Evolutionary conservation across 225 moss, liverwort and hornwort genomes (phyloP).

Genomic region (Climacium dendroides): DNA sequence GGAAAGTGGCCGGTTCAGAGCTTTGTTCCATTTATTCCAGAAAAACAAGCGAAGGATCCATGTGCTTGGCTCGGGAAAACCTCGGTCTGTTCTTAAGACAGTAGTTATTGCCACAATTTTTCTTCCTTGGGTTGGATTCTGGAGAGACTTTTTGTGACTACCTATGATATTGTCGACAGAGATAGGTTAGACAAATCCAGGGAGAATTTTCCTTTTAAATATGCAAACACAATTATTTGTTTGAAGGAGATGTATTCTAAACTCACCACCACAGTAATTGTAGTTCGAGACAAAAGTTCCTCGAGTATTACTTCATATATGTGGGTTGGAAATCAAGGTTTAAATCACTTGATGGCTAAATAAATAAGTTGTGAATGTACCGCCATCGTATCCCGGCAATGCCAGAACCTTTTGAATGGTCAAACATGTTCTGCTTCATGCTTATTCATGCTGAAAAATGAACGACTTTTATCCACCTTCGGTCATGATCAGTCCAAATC

Average conservation of each 20-base stretch:
- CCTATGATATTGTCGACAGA: not conserved
- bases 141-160: not conserved
- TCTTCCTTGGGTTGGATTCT: not conserved
- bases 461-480: not conserved
- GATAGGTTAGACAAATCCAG: not conserved
- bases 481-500: not conserved
- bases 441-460: not conserved
- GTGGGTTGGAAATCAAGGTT: too few species aligned
- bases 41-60: not conserved
- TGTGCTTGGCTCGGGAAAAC: not conserved
- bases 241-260: too few species aligned
- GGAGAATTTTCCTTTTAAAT: not conserved
- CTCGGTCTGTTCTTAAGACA: not conserved
- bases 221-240: not conserved
- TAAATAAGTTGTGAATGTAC: too few species aligned
- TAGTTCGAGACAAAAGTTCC: too few species aligned
- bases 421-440: not conserved
- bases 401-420: not conserved
- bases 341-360: too few species aligned
- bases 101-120: not conserved
- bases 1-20: constrained; percentile 13
- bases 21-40: not conserved
- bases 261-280: not conserved
- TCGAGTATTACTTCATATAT: not conserved
- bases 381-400: too few species aligned